Evolutionary conservation across 164 flowering plant species (phyloP).

Genomic region (Dillenia suffruticosa): DNA sequence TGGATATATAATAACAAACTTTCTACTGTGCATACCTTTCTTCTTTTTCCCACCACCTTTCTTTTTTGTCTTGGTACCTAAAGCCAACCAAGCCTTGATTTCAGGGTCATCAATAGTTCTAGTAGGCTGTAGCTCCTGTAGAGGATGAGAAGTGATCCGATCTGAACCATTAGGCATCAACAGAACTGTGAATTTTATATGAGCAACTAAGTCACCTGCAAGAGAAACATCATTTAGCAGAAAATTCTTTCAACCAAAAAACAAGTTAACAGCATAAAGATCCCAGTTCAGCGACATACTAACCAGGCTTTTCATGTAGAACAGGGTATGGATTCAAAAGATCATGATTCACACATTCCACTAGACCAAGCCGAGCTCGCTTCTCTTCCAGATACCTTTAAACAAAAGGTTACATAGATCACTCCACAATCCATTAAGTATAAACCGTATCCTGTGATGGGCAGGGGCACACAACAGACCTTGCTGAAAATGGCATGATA

Average conservation of each 20-base stretch:
- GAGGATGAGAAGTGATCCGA: slow-evolving; percentile 66
- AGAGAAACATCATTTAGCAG: slow-evolving; percentile 1
- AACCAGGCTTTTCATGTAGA: slow-evolving; percentile 93
- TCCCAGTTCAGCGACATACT: not conserved
- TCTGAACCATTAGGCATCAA: slow-evolving; percentile 98
- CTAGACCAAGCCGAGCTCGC: slow-evolving; percentile 83
- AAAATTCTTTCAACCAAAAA: not conserved
- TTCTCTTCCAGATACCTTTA: slow-evolving; percentile 89
- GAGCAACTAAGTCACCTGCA: slow-evolving; percentile 89
- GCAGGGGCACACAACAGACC: slow-evolving; percentile 32
- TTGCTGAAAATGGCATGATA: slow-evolving; percentile 88
- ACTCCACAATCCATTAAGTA: no score
- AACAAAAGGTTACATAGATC: no score
- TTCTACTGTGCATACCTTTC: slow-evolving; percentile 47
- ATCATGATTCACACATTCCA: slow-evolving; percentile 94
- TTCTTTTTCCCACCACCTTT: slow-evolving; percentile 98
- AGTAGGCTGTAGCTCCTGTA: slow-evolving; percentile 79
- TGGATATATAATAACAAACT: no score
- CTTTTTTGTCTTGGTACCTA: slow-evolving; percentile 84
- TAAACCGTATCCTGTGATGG: no score
- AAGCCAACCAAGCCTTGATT: slow-evolving; percentile 88
- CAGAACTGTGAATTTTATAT: slow-evolving; percentile 90
- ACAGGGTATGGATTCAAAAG: slow-evolving; percentile 97
- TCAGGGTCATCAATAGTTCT: slow-evolving; percentile 74
- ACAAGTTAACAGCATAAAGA: not conserved